A percentile compares a stretch with the other conserved stretches of the same genome.
These are phyloP conservation scores for Aureobasidium sp. DNA, from an alignment of 2,329 filamentous ascomycete genomes.

Conservation along the genomic window DNA sequence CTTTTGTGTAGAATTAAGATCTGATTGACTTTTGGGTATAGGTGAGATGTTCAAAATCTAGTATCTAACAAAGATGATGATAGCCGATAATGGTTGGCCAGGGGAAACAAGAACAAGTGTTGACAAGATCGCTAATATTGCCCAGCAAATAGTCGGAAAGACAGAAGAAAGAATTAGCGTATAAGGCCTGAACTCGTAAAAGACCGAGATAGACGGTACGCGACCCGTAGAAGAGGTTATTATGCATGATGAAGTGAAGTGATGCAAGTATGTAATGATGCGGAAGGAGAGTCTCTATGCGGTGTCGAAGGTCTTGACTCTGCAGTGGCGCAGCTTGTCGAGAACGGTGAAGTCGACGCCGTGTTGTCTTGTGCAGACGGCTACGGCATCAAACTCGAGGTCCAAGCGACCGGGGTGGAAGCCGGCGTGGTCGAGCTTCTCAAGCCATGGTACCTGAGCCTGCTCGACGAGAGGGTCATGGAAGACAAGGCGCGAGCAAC, in stretches of 20 bases:
- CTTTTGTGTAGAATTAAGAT: background rate
- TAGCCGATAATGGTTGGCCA: background rate
- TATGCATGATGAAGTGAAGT: background rate
- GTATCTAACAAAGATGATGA: background rate
- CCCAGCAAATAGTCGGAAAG: background rate
- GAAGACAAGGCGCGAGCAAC: conserved; percentile 16
- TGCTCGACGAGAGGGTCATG: conserved; percentile 19
- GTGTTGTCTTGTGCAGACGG: conserved; percentile 18
- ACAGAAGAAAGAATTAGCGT: conserved; percentile 1
- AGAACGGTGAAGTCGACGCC: conserved; percentile 17
- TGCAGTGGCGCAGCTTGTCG: conserved; percentile 14
- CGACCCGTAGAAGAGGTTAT: background rate
- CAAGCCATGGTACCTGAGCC: conserved; percentile 15
- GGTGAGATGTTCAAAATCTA: background rate
- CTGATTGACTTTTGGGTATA: conserved; percentile 3
- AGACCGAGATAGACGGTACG: conserved; percentile 7
- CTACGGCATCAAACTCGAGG: conserved; percentile 17
- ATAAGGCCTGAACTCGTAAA: conserved; percentile 11
- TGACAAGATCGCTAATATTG: background rate
- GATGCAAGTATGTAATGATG: background rate
- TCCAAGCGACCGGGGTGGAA: conserved; percentile 15
- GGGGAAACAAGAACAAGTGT: background rate
- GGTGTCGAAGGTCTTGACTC: conserved; percentile 14
- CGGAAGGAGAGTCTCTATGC: background rate
- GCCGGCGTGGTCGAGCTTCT: conserved; percentile 15